Evolutionary conservation across 2,329 filamentous ascomycete genomes (phyloP).

Genomic region (Verticillium albo-atrum): DNA sequence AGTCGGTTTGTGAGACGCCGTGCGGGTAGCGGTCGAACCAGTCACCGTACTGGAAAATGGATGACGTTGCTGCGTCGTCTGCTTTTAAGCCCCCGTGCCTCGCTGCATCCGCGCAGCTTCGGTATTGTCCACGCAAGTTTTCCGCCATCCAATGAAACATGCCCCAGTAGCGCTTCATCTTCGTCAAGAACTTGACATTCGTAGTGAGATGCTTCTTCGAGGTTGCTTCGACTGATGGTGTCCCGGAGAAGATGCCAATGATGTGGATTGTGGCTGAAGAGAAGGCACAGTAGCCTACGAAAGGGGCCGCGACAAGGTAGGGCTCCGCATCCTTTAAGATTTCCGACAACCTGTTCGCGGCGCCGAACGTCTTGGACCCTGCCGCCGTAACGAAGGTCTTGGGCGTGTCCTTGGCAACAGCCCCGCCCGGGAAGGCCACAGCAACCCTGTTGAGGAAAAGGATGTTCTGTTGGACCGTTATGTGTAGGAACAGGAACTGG

Average conservation of each 20-base stretch:
- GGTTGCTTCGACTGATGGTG: constrained; percentile 66
- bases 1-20: constrained; percentile 80
- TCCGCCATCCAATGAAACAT: constrained; percentile 98
- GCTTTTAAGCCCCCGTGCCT: constrained; percentile 56
- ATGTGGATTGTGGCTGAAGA: constrained; percentile 93
- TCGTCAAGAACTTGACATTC: constrained; percentile 85
- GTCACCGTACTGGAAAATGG: constrained; percentile 91
- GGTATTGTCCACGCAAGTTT: constrained; percentile 84
- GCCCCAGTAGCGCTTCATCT: constrained; percentile 97
- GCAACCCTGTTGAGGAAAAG: constrained; percentile 89
- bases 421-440: constrained; percentile 62
- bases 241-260: constrained; percentile 84
- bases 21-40: constrained; percentile 97
- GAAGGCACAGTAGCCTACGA: constrained; percentile 92
- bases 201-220: constrained; percentile 81
- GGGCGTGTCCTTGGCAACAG: constrained; percentile 66
- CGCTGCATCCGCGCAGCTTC: constrained; percentile 76
- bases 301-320: constrained; percentile 81
- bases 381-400: constrained; percentile 73
- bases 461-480: constrained; percentile 82
- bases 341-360: constrained; percentile 82
- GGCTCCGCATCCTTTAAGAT: constrained; percentile 77
- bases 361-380: constrained; percentile 70
- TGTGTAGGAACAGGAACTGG: constrained; percentile 89
- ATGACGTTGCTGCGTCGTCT: constrained; percentile 45